Evolutionary conservation across 2,329 filamentous ascomycete genomes (phyloP).

Genomic region (Exophiala bonariae): DNA sequence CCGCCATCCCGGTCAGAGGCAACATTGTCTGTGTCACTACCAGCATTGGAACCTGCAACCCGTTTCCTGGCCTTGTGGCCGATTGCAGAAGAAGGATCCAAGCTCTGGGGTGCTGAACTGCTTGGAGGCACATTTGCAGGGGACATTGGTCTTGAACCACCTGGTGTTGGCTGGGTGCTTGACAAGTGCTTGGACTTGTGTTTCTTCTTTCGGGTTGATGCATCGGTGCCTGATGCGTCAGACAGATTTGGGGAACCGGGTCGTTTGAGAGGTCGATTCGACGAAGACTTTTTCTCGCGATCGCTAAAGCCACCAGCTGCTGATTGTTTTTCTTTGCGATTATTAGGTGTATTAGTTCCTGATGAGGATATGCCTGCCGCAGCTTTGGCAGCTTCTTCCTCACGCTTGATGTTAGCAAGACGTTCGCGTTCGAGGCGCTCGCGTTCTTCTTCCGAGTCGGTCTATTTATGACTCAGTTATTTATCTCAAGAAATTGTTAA

Average conservation of each 20-base stretch:
- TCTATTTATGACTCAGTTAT: slow-evolving; percentile 28
- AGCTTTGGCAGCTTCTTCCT: slow-evolving; percentile 47
- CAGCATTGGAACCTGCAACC: slow-evolving; percentile 11
- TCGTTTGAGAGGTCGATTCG: slow-evolving; percentile 69
- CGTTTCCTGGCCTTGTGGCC: slow-evolving; percentile 11
- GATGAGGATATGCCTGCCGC: slow-evolving; percentile 59
- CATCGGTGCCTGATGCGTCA: slow-evolving; percentile 90
- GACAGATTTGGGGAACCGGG: slow-evolving; percentile 83
- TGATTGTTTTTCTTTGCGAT: slow-evolving; percentile 53
- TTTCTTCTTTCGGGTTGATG: slow-evolving; percentile 61
- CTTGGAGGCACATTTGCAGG: slow-evolving; percentile 19
- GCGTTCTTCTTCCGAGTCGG: slow-evolving; percentile 57
- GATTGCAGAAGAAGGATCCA: slow-evolving; percentile 11
- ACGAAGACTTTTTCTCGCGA: slow-evolving; percentile 47
- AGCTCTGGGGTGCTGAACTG: slow-evolving; percentile 13
- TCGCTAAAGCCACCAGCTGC: slow-evolving; percentile 31
- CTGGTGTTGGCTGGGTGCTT: slow-evolving; percentile 51
- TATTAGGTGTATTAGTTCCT: slow-evolving; percentile 67
- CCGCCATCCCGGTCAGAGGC: slow-evolving; percentile 21
- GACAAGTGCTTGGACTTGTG: slow-evolving; percentile 68
- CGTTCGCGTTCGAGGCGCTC: slow-evolving; percentile 58
- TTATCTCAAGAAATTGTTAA: slow-evolving; percentile 26
- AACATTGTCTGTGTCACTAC: slow-evolving; percentile 25
- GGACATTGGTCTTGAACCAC: slow-evolving; percentile 26
- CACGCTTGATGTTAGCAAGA: slow-evolving; percentile 50